A percentile compares a stretch with the other conserved stretches of the same genome.
Conservation (phyloP, 2,329 filamentous ascomycete species). For the Epichloe gansuensis region DNA sequence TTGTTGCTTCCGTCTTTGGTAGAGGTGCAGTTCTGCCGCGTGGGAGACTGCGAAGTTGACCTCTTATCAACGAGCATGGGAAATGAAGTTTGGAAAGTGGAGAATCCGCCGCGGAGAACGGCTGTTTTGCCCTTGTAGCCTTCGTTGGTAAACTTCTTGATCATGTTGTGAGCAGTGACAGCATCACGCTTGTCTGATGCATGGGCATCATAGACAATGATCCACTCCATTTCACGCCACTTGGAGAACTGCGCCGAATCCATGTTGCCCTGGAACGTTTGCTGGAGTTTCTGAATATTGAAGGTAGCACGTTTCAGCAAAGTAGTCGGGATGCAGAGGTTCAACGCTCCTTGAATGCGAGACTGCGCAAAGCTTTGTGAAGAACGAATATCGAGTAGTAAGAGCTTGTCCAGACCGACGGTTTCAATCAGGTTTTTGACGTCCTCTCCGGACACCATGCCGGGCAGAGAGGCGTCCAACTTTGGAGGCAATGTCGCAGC, state of each 20-base stretch:
- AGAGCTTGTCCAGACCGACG: conserved; percentile 28
- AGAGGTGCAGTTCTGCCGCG: neutral
- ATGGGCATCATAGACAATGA: conserved; percentile 76
- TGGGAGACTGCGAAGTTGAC: conserved; percentile 20
- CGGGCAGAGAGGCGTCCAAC: conserved; percentile 32
- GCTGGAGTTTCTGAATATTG: conserved; percentile 73
- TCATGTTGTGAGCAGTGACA: conserved; percentile 65
- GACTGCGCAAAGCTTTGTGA: conserved; percentile 68
- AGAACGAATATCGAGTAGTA: conserved; percentile 78
- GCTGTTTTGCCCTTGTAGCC: conserved; percentile 63
- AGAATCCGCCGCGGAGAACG: conserved; percentile 73
- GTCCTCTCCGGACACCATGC: conserved; percentile 39
- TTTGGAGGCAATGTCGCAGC: conserved; percentile 41
- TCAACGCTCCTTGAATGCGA: conserved; percentile 69
- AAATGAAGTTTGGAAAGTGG: conserved; percentile 54
- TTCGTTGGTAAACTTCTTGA: conserved; percentile 84
- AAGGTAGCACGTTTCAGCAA: conserved; percentile 83
- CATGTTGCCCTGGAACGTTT: conserved; percentile 64
- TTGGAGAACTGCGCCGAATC: conserved; percentile 61
- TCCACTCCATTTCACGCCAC: conserved; percentile 62
- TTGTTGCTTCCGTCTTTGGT: conserved; percentile 26
- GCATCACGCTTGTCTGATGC: conserved; percentile 74
- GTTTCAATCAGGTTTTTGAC: conserved; percentile 43
- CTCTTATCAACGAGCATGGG: conserved; percentile 49
- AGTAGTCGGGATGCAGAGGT: conserved; percentile 90